A percentile compares a stretch with the other conserved stretches of the same genome.
These are phyloP conservation scores for Pyricularia sp. DNA, from an alignment of 2,329 filamentous ascomycete genomes.

Conservation along the genomic window DNA sequence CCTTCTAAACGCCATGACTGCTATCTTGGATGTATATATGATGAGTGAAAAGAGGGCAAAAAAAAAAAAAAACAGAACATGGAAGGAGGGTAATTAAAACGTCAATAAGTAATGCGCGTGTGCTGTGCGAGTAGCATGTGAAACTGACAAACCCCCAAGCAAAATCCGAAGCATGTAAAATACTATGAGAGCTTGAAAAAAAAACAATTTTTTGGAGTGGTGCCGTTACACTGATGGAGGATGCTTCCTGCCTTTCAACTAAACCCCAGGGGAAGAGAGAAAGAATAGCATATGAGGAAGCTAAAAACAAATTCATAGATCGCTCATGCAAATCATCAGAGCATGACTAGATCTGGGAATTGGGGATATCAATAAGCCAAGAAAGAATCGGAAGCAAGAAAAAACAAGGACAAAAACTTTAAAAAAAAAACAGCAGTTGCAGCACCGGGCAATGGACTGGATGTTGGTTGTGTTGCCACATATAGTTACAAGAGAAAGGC, in stretches of 20 bases:
- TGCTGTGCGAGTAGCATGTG: neutral
- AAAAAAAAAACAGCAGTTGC: conserved; percentile 1
- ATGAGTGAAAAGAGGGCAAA: neutral
- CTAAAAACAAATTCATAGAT: conserved; percentile 14
- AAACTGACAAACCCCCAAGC: neutral
- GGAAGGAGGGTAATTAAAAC: conserved; percentile 14
- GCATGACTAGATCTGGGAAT: conserved; percentile 3
- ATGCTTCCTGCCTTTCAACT: neutral
- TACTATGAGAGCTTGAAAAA: neutral
- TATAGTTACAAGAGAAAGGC: conserved; percentile 3
- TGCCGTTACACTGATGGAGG: neutral
- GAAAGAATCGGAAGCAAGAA: conserved; percentile 2
- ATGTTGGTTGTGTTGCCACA: neutral
- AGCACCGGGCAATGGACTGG: neutral
- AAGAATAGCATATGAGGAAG: conserved; percentile 6
- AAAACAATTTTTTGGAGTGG: neutral
- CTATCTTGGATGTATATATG: neutral
- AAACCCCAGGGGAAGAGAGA: neutral
- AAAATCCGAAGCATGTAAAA: neutral
- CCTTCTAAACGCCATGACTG: neutral
- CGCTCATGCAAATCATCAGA: conserved; percentile 4
- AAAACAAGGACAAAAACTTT: conserved; percentile 21
- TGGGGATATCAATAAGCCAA: conserved; percentile 21
- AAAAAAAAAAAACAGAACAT: conserved; percentile 5
- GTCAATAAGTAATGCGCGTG: neutral